Conservation (phyloP, 192 early-diverging fungal species). For the Backusella tarrabulga region DNA sequence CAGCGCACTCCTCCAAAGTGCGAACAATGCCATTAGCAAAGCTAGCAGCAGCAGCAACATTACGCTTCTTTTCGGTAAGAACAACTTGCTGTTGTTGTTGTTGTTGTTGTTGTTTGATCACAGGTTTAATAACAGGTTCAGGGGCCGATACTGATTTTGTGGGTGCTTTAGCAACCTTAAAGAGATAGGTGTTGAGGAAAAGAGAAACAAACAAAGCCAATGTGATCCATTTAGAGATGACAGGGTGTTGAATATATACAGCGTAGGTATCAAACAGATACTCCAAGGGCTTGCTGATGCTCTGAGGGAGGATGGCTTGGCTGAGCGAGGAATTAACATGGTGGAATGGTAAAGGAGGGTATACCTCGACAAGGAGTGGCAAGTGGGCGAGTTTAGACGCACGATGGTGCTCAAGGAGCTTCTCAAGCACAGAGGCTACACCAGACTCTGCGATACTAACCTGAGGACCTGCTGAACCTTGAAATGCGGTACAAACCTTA, state of each 20-base stretch:
- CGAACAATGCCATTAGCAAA: conserved; percentile 18
- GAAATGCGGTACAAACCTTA: conserved; percentile 56
- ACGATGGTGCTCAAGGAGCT: conserved; percentile 43
- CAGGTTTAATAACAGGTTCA: neutral
- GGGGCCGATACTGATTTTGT: conserved; percentile 19
- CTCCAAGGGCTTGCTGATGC: conserved; percentile 30
- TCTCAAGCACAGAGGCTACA: conserved; percentile 43
- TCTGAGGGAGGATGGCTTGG: conserved; percentile 1
- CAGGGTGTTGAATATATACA: conserved; percentile 59
- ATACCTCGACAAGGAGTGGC: conserved; percentile 52
- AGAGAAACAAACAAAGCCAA: conserved; percentile 49
- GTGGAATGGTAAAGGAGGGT: conserved; percentile 51
- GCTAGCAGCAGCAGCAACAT: neutral
- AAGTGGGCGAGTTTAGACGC: conserved; percentile 31
- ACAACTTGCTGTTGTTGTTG: neutral
- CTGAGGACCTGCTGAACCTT: conserved; percentile 27
- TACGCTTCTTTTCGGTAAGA: neutral
- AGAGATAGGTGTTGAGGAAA: conserved; percentile 57
- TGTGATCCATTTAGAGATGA: conserved; percentile 56
- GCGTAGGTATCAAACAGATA: conserved; percentile 46
- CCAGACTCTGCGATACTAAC: conserved; percentile 43
- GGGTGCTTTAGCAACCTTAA: conserved; percentile 59
- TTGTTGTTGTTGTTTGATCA: neutral
- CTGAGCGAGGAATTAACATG: conserved; percentile 7
- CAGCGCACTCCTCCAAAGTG: conserved; percentile 43